Percentiles rank a stretch among this genome's conserved stretches.
phyloP scores from a whole-genome alignment of 2,329 filamentous ascomycete genomes.

The Gnomoniopsis smithogilvyi region DNA sequence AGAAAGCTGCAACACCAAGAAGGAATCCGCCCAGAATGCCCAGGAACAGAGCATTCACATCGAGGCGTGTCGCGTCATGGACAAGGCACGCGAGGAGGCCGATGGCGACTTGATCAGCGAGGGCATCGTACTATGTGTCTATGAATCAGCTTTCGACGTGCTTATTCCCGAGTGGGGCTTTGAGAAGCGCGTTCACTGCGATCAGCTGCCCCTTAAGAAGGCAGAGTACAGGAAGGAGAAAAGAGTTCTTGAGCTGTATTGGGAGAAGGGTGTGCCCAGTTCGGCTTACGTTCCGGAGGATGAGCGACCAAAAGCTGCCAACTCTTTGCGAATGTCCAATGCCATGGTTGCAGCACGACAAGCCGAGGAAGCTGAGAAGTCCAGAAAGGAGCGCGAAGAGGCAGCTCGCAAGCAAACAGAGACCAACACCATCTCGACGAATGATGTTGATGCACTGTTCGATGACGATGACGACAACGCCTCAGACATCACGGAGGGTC shows the following conservation, averaged over 20 bases:
- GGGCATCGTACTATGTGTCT: constrained; percentile 94
- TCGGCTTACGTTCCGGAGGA: constrained; percentile 96
- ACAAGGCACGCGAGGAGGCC: constrained; percentile 80
- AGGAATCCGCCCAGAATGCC: constrained; percentile 94
- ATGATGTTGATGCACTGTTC: constrained; percentile 93
- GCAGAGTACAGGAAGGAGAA: constrained; percentile 98
- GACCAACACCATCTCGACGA: constrained; percentile 88
- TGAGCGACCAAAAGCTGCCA: constrained; percentile 82
- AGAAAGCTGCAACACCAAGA: constrained; percentile 97
- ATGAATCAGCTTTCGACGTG: constrained; percentile 97
- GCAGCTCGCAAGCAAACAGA: constrained; percentile 90
- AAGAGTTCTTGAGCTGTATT: constrained; percentile 92
- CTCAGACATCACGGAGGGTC: constrained; percentile 85
- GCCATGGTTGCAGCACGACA: constrained; percentile 74
- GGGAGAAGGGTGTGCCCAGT: constrained; percentile 98
- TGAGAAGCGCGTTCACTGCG: constrained; percentile 98
- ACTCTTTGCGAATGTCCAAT: constrained; percentile 70
- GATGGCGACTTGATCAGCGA: constrained; percentile 93
- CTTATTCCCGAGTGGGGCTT: constrained; percentile 98
- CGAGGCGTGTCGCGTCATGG: constrained; percentile 93
- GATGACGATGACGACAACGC: constrained; percentile 87
- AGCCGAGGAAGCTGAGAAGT: constrained; percentile 77
- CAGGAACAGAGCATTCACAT: constrained; percentile 99
- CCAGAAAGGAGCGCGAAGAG: constrained; percentile 84
- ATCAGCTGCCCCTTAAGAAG: constrained; percentile 96